Percentiles rank a stretch among this genome's conserved stretches.
Conservation (phyloP, 2,329 filamentous ascomycete species). For the Exophiala aquamarina region DNA sequence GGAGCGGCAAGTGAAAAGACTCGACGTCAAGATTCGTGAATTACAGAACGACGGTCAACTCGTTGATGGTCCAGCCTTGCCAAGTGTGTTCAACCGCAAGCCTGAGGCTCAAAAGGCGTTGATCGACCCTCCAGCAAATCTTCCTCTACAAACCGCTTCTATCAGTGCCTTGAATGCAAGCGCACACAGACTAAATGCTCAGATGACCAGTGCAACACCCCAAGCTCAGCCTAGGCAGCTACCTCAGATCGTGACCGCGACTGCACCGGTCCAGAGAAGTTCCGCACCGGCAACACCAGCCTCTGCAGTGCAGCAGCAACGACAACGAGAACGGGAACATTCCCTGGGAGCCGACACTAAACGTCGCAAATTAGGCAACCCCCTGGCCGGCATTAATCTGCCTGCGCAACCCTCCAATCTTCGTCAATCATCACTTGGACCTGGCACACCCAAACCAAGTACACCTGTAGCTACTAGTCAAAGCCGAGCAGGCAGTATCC, state of each 20-base stretch:
- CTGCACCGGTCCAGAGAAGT: slow-evolving; percentile 31
- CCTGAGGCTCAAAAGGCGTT: slow-evolving; percentile 50
- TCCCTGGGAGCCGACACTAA: slow-evolving; percentile 59
- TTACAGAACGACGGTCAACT: slow-evolving; percentile 60
- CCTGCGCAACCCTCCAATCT: slow-evolving; percentile 56
- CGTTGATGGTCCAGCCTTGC: slow-evolving; percentile 58
- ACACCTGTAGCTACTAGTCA: slow-evolving; percentile 47
- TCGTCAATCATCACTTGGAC: slow-evolving; percentile 61
- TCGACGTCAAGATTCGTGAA: slow-evolving; percentile 63
- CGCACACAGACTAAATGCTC: slow-evolving; percentile 50
- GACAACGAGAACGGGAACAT: slow-evolving; percentile 54
- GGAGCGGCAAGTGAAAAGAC: slow-evolving; percentile 62
- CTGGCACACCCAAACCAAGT: slow-evolving; percentile 62
- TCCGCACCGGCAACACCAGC: slow-evolving; percentile 48
- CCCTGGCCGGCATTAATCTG: slow-evolving; percentile 34
- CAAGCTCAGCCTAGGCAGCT: slow-evolving; percentile 29
- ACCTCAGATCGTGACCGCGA: slow-evolving; percentile 31
- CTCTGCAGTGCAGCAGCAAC: slow-evolving; percentile 30
- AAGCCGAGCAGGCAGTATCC: slow-evolving; percentile 60
- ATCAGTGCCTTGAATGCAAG: slow-evolving; percentile 57
- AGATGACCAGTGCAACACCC: slow-evolving; percentile 38
- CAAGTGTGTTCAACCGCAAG: slow-evolving; percentile 56
- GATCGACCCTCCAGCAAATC: slow-evolving; percentile 48
- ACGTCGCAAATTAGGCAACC: slow-evolving; percentile 56
- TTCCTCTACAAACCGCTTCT: slow-evolving; percentile 55